Evolutionary conservation across 1,284 basidiomycete genomes (phyloP).

Genomic region (Bondarzewia mesenterica): DNA sequence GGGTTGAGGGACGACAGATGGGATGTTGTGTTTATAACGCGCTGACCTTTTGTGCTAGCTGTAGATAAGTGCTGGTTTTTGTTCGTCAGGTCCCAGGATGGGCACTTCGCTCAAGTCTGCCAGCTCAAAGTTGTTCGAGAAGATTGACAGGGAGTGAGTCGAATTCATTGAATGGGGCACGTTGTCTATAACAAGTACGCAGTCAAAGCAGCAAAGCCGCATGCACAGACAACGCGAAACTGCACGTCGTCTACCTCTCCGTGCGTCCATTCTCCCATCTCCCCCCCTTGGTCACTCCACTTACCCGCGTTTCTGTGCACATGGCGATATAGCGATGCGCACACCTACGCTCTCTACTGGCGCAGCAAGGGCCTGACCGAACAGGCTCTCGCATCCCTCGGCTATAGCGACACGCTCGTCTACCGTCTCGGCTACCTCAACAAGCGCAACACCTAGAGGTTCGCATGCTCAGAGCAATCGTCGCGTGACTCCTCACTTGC

Average conservation of each 20-base stretch:
- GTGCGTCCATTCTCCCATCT: conserved; percentile 27
- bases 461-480: conserved; percentile 31
- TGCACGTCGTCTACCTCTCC: conserved; percentile 64
- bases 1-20: conserved; percentile 46
- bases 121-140: conserved; percentile 65
- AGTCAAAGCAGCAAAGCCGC: conserved; percentile 58
- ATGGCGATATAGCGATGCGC: conserved; percentile 44
- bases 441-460: conserved; percentile 33
- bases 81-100: too few relatives aligned
- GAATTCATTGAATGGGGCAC: conserved; percentile 3
- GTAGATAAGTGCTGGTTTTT: neutral
- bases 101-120: conserved; percentile 56
- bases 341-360: conserved; percentile 42
- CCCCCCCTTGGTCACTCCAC: conserved; percentile 5
- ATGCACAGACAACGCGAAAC: conserved; percentile 35
- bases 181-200: conserved; percentile 45
- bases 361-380: conserved; percentile 73
- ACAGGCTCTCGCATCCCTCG: conserved; percentile 50
- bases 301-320: neutral
- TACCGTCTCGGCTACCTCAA: conserved; percentile 54
- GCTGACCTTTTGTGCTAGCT: neutral
- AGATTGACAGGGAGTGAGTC: conserved; percentile 64
- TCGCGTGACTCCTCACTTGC: conserved; percentile 33
- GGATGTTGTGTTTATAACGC: conserved; percentile 62
- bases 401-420: conserved; percentile 60